phyloP scores from a whole-genome alignment of 2,329 filamentous ascomycete genomes.

The Fusarium metavorans region DNA sequence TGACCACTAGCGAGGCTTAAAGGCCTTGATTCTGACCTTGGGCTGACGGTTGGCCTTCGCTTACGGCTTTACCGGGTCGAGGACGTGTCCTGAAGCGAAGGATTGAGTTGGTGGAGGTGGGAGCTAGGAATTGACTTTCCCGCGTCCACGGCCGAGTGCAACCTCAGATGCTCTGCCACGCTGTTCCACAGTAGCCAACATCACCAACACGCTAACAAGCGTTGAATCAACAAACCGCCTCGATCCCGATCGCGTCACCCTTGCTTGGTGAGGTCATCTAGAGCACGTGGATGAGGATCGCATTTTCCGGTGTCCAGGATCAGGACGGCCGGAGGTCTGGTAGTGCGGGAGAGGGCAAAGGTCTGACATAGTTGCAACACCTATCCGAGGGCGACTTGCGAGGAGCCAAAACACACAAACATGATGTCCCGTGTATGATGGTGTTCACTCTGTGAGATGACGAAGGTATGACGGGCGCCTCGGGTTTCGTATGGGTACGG shows the following conservation, averaged over 20 bases:
- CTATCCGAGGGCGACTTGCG: neutral
- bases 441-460: conserved; percentile 33
- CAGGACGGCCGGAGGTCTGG: conserved; percentile 5
- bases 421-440: conserved; percentile 4
- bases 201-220: conserved; percentile 13
- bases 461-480: conserved; percentile 35
- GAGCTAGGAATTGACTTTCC: conserved; percentile 25
- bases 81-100: neutral
- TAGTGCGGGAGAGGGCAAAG: neutral
- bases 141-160: conserved; percentile 22
- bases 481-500: conserved; percentile 27
- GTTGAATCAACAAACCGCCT: conserved; percentile 13
- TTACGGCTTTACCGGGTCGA: conserved; percentile 2
- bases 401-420: conserved; percentile 1
- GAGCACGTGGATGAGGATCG: conserved; percentile 26
- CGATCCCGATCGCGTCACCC: conserved; percentile 23
- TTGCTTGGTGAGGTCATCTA: conserved; percentile 12
- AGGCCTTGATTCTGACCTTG: neutral
- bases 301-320: conserved; percentile 7
- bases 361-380: neutral
- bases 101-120: neutral
- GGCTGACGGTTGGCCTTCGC: conserved; percentile 5
- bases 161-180: conserved; percentile 26
- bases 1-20: conserved; percentile 12
- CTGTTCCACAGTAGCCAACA: conserved; percentile 24